Evolutionary conservation across 2,329 filamentous ascomycete species (phyloP).

Genomic region (Scedosporium apiospermum): DNA sequence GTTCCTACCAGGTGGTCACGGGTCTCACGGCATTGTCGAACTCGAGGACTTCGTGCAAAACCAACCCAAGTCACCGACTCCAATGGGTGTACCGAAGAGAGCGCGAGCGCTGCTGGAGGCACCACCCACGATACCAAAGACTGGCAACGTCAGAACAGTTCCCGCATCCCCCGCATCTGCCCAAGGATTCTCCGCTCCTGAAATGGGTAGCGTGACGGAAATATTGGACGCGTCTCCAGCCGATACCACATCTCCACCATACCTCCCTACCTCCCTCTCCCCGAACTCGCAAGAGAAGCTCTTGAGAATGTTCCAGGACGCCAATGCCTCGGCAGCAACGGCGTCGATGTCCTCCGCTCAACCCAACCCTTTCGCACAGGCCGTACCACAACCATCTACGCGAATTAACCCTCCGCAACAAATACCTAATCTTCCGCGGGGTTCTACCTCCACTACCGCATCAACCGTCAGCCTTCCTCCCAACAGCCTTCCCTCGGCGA

Average conservation of each 20-base stretch:
- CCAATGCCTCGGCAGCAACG: conserved; percentile 35
- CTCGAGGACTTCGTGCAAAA: conserved; percentile 48
- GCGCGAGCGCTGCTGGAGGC: conserved; percentile 44
- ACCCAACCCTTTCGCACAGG: conserved; percentile 9
- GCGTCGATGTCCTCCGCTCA: conserved; percentile 23
- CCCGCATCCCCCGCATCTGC: conserved; percentile 16
- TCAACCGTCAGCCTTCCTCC: not conserved
- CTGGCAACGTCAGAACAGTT: conserved; percentile 17
- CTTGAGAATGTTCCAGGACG: conserved; percentile 57
- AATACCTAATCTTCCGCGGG: not conserved
- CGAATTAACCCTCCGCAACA: conserved; percentile 4
- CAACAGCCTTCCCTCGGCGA: not conserved
- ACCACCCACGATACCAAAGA: conserved; percentile 21
- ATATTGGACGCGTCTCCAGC: conserved; percentile 43
- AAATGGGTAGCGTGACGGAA: conserved; percentile 50
- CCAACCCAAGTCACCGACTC: conserved; percentile 26
- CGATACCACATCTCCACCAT: conserved; percentile 35
- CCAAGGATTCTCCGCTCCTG: conserved; percentile 26
- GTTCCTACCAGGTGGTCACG: conserved; percentile 57
- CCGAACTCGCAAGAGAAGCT: conserved; percentile 50
- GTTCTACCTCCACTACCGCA: not conserved
- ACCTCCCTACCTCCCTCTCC: conserved; percentile 46
- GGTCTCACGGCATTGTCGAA: conserved; percentile 46
- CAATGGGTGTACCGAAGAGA: conserved; percentile 38
- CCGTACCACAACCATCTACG: conserved; percentile 7